Percentiles rank a stretch among this genome's conserved stretches.
Conservation (phyloP, 2,329 filamentous ascomycete genomes). For the Scorias spongiosa region DNA sequence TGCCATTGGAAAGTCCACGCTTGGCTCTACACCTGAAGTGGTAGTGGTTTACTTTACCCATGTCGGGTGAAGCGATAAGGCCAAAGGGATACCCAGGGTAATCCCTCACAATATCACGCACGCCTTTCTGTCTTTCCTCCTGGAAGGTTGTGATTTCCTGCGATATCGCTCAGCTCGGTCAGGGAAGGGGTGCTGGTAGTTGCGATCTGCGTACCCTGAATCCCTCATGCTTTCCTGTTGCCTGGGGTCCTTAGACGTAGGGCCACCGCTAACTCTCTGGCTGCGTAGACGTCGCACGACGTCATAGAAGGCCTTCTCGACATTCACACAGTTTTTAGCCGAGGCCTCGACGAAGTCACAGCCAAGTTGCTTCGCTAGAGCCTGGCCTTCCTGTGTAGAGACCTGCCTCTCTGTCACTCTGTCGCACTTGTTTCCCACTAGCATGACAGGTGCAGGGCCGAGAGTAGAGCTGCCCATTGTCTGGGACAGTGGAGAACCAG, state of each 20-base stretch:
- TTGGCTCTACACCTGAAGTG: too few relatives aligned
- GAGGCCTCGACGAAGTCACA: slow-evolving; percentile 97
- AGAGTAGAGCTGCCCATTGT: slow-evolving; percentile 39
- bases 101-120: slow-evolving; percentile 7
- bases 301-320: slow-evolving; percentile 96
- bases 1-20: too few relatives aligned
- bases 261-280: slow-evolving; percentile 38
- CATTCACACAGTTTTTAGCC: slow-evolving; percentile 95
- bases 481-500: slow-evolving; percentile 54
- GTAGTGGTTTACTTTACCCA: too few relatives aligned
- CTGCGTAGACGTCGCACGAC: slow-evolving; percentile 81
- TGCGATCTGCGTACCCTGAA: not conserved
- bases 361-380: slow-evolving; percentile 76
- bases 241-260: not conserved
- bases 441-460: slow-evolving; percentile 79
- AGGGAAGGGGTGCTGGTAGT: not conserved
- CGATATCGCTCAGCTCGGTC: not conserved
- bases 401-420: slow-evolving; percentile 91
- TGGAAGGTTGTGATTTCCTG: not conserved
- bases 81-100: too few relatives aligned
- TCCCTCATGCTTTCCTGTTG: not conserved
- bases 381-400: slow-evolving; percentile 88
- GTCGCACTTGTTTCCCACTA: slow-evolving; percentile 98
- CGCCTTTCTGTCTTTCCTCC: not conserved
- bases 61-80: too few relatives aligned